phyloP scores from a whole-genome alignment of 2,329 filamentous ascomycete species.

The Tolypocladium ophioglossoides region DNA sequence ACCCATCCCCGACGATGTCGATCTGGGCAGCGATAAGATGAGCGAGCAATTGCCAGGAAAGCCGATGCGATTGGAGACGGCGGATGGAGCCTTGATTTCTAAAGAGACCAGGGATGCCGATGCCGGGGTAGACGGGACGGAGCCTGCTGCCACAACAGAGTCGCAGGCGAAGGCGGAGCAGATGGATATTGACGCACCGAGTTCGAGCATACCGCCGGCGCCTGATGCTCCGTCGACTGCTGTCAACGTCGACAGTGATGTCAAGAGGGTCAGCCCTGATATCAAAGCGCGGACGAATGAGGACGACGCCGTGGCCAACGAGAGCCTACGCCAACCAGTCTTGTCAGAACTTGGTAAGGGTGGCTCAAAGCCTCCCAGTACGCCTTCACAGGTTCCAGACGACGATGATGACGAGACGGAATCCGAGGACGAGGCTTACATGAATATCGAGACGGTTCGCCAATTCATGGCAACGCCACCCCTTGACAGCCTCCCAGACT shows the following conservation, averaged over 20 bases:
- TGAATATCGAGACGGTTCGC: slow-evolving; percentile 37
- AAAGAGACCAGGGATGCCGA: not conserved
- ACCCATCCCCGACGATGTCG: slow-evolving; percentile 10
- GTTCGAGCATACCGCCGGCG: slow-evolving; percentile 1
- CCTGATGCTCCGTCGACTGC: slow-evolving; percentile 3
- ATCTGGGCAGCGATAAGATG: not conserved
- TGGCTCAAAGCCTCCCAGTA: slow-evolving; percentile 29
- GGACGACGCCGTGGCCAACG: not conserved
- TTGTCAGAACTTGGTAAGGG: slow-evolving; percentile 17
- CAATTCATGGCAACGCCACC: slow-evolving; percentile 44
- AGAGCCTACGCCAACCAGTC: not conserved
- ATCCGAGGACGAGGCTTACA: slow-evolving; percentile 40
- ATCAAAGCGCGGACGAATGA: not conserved
- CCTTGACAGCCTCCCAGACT: slow-evolving; percentile 40
- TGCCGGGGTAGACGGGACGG: slow-evolving; percentile 1
- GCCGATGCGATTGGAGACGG: not conserved
- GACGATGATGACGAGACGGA: slow-evolving; percentile 45
- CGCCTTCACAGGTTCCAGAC: slow-evolving; percentile 36
- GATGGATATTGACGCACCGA: slow-evolving; percentile 26
- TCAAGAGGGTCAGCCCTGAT: not conserved
- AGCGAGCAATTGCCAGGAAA: not conserved
- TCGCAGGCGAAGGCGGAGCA: slow-evolving; percentile 28
- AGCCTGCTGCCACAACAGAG: slow-evolving; percentile 10
- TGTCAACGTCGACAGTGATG: not conserved
- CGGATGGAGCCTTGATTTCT: not conserved